Evolutionary conservation across 371 early-diverging fungal genomes (phyloP).

Genomic region (Apophysomyces variabilis): DNA sequence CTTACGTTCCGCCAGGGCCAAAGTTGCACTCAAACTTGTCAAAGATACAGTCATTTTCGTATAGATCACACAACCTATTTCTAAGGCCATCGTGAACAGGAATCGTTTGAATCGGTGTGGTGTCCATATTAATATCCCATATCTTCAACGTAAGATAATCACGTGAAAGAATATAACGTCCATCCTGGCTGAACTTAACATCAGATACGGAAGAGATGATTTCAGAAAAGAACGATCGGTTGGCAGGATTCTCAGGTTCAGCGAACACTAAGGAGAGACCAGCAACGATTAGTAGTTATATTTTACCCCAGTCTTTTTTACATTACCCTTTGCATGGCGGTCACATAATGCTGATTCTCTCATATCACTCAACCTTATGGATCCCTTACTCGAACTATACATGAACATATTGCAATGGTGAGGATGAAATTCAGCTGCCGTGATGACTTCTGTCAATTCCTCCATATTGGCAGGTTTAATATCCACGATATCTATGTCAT

Average conservation of each 20-base stretch:
- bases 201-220: conserved; percentile 97
- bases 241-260: conserved; percentile 90
- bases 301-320: not conserved
- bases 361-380: conserved; percentile 90
- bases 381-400: conserved; percentile 93
- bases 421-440: conserved; percentile 93
- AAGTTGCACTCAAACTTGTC: conserved; percentile 98
- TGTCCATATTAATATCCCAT: conserved; percentile 97
- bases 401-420: conserved; percentile 85
- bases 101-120: conserved; percentile 87
- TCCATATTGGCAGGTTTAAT: conserved; percentile 96
- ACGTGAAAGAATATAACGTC: conserved; percentile 94
- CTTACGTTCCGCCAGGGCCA: conserved; percentile 81
- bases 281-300: not conserved
- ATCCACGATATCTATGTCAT: conserved; percentile 83
- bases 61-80: conserved; percentile 93
- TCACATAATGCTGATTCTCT: conserved; percentile 88
- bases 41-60: conserved; percentile 98
- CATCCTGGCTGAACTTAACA: conserved; percentile 91
- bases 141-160: conserved; percentile 94
- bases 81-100: conserved; percentile 91
- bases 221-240: conserved; percentile 95
- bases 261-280: conserved; percentile 73
- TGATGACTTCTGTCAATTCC: conserved; percentile 95
- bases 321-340: conserved; percentile 69